Percentiles rank a stretch among this genome's conserved stretches.
phyloP scores from a whole-genome alignment of 2,329 filamentous ascomycete genomes.

The Chaetomiaceae sp. region DNA sequence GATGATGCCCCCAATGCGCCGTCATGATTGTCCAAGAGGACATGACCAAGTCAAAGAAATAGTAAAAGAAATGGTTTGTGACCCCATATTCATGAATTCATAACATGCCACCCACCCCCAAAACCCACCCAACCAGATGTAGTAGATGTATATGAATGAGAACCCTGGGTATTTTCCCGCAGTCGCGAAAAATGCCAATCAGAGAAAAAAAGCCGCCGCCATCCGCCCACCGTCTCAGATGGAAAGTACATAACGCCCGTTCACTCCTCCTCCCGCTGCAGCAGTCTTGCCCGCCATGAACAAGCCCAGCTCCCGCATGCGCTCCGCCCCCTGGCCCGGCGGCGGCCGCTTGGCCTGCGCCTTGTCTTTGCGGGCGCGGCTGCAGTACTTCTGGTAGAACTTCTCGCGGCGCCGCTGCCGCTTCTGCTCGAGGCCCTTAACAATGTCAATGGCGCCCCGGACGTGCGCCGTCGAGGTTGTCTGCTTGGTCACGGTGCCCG shows the following conservation, averaged over 20 bases:
- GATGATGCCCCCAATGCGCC: neutral
- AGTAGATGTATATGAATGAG: conserved; percentile 17
- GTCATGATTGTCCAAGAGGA: neutral
- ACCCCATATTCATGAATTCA: conserved; percentile 17
- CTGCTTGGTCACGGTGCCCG: conserved; percentile 37
- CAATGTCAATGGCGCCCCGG: conserved; percentile 93
- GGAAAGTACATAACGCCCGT: conserved; percentile 71
- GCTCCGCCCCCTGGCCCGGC: conserved; percentile 82
- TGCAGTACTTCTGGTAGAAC: conserved; percentile 81
- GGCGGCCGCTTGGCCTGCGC: conserved; percentile 58
- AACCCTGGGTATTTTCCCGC: conserved; percentile 14
- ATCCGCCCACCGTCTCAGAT: conserved; percentile 43
- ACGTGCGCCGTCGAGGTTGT: too few species aligned
- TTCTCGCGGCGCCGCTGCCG: conserved; percentile 90
- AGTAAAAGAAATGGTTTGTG: conserved; percentile 3
- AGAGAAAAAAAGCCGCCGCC: too few species aligned
- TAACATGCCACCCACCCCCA: conserved; percentile 15
- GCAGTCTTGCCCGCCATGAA: conserved; percentile 85
- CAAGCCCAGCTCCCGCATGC: conserved; percentile 88
- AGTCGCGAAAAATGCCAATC: conserved; percentile 22
- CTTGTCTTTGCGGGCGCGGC: conserved; percentile 67
- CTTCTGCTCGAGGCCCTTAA: conserved; percentile 93
- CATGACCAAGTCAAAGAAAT: conserved; percentile 2
- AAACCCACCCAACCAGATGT: too few species aligned
- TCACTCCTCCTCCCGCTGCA: conserved; percentile 61